These are phyloP conservation scores for Stylosanthes scabra DNA, from an alignment of 331 rosid genomes.

Conservation along the genomic window DNA sequence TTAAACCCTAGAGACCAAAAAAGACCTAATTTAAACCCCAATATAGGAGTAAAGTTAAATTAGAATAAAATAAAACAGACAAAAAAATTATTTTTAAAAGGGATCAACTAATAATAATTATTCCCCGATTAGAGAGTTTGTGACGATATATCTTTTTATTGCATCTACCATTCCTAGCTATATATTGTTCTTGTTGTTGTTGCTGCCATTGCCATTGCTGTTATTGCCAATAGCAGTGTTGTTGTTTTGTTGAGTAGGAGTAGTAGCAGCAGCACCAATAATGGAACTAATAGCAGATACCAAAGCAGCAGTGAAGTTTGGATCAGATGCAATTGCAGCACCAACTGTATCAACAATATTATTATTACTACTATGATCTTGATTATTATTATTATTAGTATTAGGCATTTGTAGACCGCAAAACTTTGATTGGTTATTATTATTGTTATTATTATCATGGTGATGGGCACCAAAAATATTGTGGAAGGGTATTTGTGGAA, in stretches of 20 bases:
- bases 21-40: too few relatives aligned
- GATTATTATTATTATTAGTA: constrained; percentile 3
- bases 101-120: constrained; percentile 6
- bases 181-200: constrained; percentile 25
- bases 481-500: constrained; percentile 56
- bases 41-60: too few relatives aligned
- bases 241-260: constrained; percentile 50
- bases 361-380: constrained; percentile 10
- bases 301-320: constrained; percentile 67
- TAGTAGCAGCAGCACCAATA: constrained; percentile 46
- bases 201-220: constrained; percentile 21
- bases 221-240: background rate
- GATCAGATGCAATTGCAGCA: constrained; percentile 78
- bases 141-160: constrained; percentile 43
- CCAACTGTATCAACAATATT: constrained; percentile 47
- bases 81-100: background rate
- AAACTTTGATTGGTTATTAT: constrained; percentile 60
- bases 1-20: too few relatives aligned
- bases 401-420: constrained; percentile 57
- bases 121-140: constrained; percentile 35
- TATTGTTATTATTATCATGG: too few relatives aligned
- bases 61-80: constrained; percentile 22
- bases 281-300: constrained; percentile 68
- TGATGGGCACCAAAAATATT: constrained; percentile 10
- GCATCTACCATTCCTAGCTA: constrained; percentile 11